These are phyloP conservation scores for Sporormia fimetaria DNA, from an alignment of 495 filamentous ascomycete species.

Conservation along the genomic window DNA sequence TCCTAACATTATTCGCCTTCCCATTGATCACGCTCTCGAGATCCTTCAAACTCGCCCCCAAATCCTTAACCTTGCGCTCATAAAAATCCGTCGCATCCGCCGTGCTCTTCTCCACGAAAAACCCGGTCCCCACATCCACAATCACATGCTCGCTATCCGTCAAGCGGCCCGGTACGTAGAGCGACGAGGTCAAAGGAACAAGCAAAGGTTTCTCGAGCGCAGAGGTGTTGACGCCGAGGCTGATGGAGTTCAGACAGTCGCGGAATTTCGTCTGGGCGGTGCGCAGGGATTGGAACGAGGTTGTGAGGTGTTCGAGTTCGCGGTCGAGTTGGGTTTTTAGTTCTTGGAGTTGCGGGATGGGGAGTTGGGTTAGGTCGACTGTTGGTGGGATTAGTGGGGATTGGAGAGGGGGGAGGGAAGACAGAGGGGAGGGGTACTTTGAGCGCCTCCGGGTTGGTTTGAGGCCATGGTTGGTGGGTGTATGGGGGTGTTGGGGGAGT, in stretches of 20 bases:
- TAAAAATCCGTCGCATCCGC: constrained; percentile 78
- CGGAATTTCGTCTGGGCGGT: constrained; percentile 82
- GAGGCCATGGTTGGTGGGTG: constrained; percentile 10
- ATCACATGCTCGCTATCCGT: constrained; percentile 69
- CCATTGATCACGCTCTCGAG: constrained; percentile 75
- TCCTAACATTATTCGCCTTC: constrained; percentile 70
- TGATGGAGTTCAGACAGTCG: constrained; percentile 68
- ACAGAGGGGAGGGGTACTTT: constrained; percentile 1
- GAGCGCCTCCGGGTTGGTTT: constrained; percentile 12
- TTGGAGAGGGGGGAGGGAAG: background rate
- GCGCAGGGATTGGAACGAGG: constrained; percentile 77
- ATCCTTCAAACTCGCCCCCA: constrained; percentile 67
- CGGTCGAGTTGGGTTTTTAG: constrained; percentile 93
- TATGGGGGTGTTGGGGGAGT: background rate
- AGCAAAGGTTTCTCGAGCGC: constrained; percentile 54
- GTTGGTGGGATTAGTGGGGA: background rate
- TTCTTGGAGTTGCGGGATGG: constrained; percentile 44
- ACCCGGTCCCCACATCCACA: constrained; percentile 93
- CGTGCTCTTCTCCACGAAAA: constrained; percentile 86
- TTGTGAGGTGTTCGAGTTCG: constrained; percentile 85
- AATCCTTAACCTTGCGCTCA: constrained; percentile 65
- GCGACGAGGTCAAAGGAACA: constrained; percentile 80
- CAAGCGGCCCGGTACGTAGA: constrained; percentile 81
- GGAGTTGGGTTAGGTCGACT: constrained; percentile 56
- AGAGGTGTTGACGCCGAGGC: constrained; percentile 19